A percentile compares a stretch with the other conserved stretches of the same genome.
Evolutionary conservation across 176 grass and related monocot genomes (phyloP).

Genomic region (Poa pratensis): DNA sequence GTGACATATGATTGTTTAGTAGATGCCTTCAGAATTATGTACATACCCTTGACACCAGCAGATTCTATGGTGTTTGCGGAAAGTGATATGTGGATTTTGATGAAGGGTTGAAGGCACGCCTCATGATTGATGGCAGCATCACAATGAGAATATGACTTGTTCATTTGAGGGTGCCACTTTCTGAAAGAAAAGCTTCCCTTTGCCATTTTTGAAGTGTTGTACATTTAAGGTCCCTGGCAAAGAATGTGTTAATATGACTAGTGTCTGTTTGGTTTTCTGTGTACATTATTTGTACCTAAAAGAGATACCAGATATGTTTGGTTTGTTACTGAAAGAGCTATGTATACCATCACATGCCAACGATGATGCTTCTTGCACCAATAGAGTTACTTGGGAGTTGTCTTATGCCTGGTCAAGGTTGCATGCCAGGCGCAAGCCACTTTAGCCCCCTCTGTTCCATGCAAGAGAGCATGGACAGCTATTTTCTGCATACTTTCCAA

Average conservation of each 20-base stretch:
- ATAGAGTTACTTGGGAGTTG: no score
- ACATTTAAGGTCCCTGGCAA: not conserved
- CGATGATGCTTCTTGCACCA: no score
- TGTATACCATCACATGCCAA: no score
- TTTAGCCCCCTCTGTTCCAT: not conserved
- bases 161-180: not conserved
- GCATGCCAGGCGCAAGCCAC: no score
- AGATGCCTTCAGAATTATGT: conserved; percentile 15
- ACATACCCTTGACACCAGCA: not conserved
- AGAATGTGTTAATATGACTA: not conserved
- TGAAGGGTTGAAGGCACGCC: not conserved
- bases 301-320: no score
- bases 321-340: no score
- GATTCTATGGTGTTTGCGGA: not conserved
- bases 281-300: no score
- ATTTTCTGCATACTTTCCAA: not conserved
- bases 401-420: no score
- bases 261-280: not conserved
- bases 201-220: not conserved
- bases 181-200: not conserved
- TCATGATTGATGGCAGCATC: not conserved
- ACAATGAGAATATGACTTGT: not conserved
- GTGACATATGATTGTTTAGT: not conserved
- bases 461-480: no score
- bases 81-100: not conserved